Base-by-base conservation (phyloP, 1,284 basidiomycete genomes). In the Xanthoconium separans region DNA sequence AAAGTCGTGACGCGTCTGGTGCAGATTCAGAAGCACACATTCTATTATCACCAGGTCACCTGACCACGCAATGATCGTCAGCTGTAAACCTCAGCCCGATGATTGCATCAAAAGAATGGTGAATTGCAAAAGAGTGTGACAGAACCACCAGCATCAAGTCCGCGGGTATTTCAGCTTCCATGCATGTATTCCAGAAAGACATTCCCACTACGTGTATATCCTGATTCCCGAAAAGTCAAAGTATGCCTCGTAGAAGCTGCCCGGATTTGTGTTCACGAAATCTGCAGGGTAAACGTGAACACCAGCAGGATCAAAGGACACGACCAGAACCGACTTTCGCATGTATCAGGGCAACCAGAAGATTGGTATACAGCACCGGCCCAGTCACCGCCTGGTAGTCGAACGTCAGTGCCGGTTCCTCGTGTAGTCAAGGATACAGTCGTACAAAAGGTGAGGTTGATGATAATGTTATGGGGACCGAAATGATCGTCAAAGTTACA, bases 181-280 rank as follows among this genome's bases (percentile, higher is more conserved):
- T 15, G 24, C 34, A 44, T 24, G 29, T 24, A 44, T 36, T 37
- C 44, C 53, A 11, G 20, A 27, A 22, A 20, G 16, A 34, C 30
- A 34, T 40, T 43, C 20, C 24, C 45, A 9, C 46, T 65, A 69
- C 8, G 48, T 50, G 56, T 82, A 83, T 41, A 83, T 70, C 40
- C 75, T 73, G 43, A 84, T 62, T 12, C 74, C 70, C 46, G 75
- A 75, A 62, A 84, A 70, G 37, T 80, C 76, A 70, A 80, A 83
- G 70, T 78, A 83, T 2, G 82, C 79, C 43, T 80, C 68, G 15
- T 47, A 53, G 65, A 83, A 82, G 12, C 73, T 76, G 1, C 57
- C 51, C 1, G 82, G 81, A 58, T 79, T 76, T 30, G 31, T 27
- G 46, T 66, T 40, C 8, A 63, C 64, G 30, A 47, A 65, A 7